Percentiles rank a stretch among this genome's conserved stretches.
These are phyloP conservation scores for Sanguinoderma infundibulare DNA, from an alignment of 1,284 basidiomycete species.

Conservation along the genomic window DNA sequence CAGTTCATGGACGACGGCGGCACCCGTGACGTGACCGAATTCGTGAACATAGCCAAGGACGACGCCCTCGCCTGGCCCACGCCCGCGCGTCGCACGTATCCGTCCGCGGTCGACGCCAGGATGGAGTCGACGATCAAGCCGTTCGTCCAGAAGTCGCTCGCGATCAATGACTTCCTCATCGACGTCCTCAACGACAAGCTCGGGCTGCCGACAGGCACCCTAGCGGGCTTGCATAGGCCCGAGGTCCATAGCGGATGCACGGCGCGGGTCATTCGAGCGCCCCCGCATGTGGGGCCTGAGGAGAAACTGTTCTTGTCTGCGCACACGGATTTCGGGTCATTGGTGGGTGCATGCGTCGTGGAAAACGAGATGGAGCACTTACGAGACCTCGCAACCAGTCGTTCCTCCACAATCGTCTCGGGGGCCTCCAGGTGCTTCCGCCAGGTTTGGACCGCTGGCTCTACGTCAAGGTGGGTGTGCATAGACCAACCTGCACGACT, in stretches of 20 bases:
- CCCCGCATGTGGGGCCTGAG: constrained; percentile 15
- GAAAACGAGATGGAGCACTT: too few relatives aligned
- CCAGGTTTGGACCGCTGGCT: constrained; percentile 65
- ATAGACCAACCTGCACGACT: too few relatives aligned
- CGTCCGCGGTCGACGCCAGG: constrained; percentile 31
- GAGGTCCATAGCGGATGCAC: constrained; percentile 16
- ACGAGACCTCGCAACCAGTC: constrained; percentile 40
- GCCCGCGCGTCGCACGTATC: constrained; percentile 33
- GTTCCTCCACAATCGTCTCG: constrained; percentile 71
- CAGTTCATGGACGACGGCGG: constrained; percentile 41
- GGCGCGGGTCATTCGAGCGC: constrained; percentile 36
- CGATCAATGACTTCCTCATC: constrained; percentile 37
- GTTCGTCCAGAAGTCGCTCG: constrained; percentile 35
- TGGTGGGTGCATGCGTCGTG: too few relatives aligned
- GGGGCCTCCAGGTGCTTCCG: constrained; percentile 72
- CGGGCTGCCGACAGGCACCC: constrained; percentile 36
- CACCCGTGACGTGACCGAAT: constrained; percentile 38
- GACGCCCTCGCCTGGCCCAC: constrained; percentile 35
- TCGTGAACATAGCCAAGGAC: constrained; percentile 38
- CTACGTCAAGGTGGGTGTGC: constrained; percentile 69
- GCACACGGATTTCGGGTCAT: constrained; percentile 41
- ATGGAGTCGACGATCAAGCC: constrained; percentile 33
- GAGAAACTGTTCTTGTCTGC: constrained; percentile 30
- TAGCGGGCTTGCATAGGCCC: constrained; percentile 30
- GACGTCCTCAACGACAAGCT: constrained; percentile 37